A percentile compares a stretch with the other conserved stretches of the same genome.
These are phyloP conservation scores for Aspergillus mulundensis DNA, from an alignment of 495 filamentous ascomycete species.

Conservation along the genomic window DNA sequence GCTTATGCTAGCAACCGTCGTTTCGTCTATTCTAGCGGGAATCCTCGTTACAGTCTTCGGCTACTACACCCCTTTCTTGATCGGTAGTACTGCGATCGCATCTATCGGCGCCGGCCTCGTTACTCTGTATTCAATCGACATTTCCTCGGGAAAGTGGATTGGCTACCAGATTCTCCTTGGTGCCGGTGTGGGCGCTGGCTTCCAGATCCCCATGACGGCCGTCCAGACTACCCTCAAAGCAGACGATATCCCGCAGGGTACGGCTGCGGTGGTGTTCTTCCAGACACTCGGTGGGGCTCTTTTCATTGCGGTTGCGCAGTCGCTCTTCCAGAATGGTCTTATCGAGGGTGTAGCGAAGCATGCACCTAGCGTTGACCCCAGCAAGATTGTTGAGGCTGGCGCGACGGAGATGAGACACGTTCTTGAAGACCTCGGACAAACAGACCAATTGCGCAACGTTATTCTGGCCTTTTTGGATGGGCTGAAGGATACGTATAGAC, in stretches of 20 bases:
- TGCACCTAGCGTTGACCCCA: constrained; percentile 43
- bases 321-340: constrained; percentile 58
- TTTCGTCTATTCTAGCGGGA: constrained; percentile 39
- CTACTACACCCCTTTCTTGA: constrained; percentile 68
- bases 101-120: constrained; percentile 64
- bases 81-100: constrained; percentile 48
- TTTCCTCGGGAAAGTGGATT: constrained; percentile 47
- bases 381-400: constrained; percentile 49
- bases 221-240: constrained; percentile 5
- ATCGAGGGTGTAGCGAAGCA: constrained; percentile 37
- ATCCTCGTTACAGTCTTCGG: constrained; percentile 53
- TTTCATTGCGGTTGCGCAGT: constrained; percentile 61
- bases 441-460: constrained; percentile 23
- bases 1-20: constrained; percentile 33
- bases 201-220: constrained; percentile 10
- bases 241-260: constrained; percentile 7
- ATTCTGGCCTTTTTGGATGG: constrained; percentile 30
- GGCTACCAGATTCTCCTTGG: constrained; percentile 55
- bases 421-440: constrained; percentile 30
- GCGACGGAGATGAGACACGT: constrained; percentile 52
- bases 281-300: constrained; percentile 68
- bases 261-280: constrained; percentile 60
- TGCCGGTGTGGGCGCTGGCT: constrained; percentile 1
- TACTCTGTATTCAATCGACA: constrained; percentile 37
- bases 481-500: constrained; percentile 22